Evolutionary conservation across 2,329 filamentous ascomycete genomes (phyloP).

Genomic region (Calonectria fujianensis): DNA sequence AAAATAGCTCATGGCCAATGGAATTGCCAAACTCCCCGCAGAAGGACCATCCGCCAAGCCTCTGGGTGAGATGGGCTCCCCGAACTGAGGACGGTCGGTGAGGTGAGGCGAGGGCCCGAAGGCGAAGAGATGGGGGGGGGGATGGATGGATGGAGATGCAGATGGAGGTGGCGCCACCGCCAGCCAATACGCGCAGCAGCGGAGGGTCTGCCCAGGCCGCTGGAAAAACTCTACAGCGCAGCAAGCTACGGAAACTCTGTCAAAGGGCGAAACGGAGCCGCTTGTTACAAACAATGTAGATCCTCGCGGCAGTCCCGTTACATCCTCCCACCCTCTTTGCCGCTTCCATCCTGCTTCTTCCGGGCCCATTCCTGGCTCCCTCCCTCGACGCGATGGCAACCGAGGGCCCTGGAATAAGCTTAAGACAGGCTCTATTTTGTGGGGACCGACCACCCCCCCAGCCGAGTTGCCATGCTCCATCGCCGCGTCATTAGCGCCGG

Average conservation of each 20-base stretch:
- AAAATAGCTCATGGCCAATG: constrained; percentile 53
- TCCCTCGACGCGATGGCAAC: not conserved
- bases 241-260: constrained; percentile 3
- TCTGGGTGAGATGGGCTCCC: constrained; percentile 47
- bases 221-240: constrained; percentile 15
- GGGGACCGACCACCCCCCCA: constrained; percentile 19
- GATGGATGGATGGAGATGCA: not conserved
- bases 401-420: constrained; percentile 41
- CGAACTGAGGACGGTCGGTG: constrained; percentile 30
- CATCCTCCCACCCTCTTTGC: constrained; percentile 3
- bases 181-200: not conserved
- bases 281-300: not conserved
- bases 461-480: constrained; percentile 2
- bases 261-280: not conserved
- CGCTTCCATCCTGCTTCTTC: constrained; percentile 3
- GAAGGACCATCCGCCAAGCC: constrained; percentile 20
- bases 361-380: not conserved
- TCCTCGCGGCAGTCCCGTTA: constrained; percentile 12
- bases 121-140: not conserved
- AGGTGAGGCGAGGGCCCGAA: constrained; percentile 25
- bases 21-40: constrained; percentile 40
- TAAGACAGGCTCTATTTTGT: constrained; percentile 47
- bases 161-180: not conserved
- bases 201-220: constrained; percentile 8
- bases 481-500: constrained; percentile 37